phyloP scores from a whole-genome alignment of 2,329 filamentous ascomycete genomes.

The Exophiala sideris region DNA sequence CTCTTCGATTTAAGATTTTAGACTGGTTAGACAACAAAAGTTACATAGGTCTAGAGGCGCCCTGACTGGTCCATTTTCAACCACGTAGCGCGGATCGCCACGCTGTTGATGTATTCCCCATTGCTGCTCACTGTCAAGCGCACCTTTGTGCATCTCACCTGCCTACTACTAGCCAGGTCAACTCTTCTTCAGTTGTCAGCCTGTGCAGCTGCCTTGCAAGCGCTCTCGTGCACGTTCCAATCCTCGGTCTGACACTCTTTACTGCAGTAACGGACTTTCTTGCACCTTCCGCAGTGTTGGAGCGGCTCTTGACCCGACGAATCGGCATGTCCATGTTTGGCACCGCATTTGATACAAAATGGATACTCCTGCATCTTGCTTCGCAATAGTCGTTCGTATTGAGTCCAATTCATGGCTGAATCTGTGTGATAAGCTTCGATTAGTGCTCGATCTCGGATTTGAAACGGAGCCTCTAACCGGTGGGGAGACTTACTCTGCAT shows the following conservation, averaged over 20 bases:
- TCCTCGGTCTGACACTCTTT: neutral
- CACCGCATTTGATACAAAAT: neutral
- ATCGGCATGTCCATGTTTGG: neutral
- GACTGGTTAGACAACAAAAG: no score
- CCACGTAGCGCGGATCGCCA: no score
- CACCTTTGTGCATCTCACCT: no score
- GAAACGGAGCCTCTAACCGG: neutral
- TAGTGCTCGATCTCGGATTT: neutral
- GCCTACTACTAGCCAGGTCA: no score
- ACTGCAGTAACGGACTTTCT: neutral
- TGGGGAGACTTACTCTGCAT: neutral
- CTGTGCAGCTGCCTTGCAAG: neutral
- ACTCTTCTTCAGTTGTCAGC: no score
- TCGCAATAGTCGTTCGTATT: neutral
- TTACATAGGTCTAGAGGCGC: no score
- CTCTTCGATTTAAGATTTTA: no score
- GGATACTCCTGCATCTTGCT: neutral
- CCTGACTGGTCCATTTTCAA: no score
- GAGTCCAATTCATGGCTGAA: neutral
- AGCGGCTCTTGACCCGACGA: neutral
- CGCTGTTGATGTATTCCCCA: no score
- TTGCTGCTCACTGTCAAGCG: no score
- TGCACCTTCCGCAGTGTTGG: neutral
- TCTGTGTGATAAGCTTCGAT: neutral
- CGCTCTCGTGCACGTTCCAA: conserved; percentile 23